phyloP scores from a whole-genome alignment of 306 rosid genomes.

The Acmispon strigosus region DNA sequence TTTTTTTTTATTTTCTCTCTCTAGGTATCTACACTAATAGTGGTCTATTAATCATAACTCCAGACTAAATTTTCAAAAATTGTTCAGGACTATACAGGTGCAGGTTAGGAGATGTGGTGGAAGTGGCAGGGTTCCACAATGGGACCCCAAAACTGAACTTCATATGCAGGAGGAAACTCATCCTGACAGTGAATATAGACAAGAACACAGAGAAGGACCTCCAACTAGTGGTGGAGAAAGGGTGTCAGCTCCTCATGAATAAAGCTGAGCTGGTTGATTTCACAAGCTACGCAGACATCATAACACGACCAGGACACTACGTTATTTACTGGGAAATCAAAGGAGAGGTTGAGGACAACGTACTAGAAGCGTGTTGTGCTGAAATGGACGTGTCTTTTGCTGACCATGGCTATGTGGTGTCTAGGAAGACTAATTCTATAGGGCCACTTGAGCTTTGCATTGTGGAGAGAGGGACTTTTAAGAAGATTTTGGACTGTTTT shows the following conservation, averaged over 20 bases:
- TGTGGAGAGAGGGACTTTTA: constrained; percentile 70
- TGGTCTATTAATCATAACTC: no score
- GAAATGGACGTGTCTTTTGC: constrained; percentile 71
- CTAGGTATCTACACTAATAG: no score
- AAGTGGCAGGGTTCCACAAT: constrained; percentile 70
- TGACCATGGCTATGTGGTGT: constrained; percentile 85
- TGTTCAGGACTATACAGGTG: constrained; percentile 75
- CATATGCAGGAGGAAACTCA: constrained; percentile 68
- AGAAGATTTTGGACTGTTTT: constrained; percentile 62
- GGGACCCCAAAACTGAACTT: constrained; percentile 78
- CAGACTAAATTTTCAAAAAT: no score
- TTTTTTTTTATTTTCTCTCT: no score
- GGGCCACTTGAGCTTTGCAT: constrained; percentile 72
- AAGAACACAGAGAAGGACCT: constrained; percentile 91
- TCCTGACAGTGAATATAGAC: constrained; percentile 72
- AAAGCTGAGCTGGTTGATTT: constrained; percentile 72
- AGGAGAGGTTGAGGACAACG: constrained; percentile 55
- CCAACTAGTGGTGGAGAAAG: constrained; percentile 73
- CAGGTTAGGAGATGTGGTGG: constrained; percentile 93
- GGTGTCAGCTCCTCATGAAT: constrained; percentile 35
- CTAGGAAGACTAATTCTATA: constrained; percentile 56
- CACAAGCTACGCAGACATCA: constrained; percentile 63
- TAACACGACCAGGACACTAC: constrained; percentile 57
- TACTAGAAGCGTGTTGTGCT: constrained; percentile 47
- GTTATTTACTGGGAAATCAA: constrained; percentile 79